A percentile compares a stretch with the other conserved stretches of the same genome.
These are phyloP conservation scores for Epipyxis sp. DNA, from an alignment of 108 stramenopile species.

Conservation along the genomic window DNA sequence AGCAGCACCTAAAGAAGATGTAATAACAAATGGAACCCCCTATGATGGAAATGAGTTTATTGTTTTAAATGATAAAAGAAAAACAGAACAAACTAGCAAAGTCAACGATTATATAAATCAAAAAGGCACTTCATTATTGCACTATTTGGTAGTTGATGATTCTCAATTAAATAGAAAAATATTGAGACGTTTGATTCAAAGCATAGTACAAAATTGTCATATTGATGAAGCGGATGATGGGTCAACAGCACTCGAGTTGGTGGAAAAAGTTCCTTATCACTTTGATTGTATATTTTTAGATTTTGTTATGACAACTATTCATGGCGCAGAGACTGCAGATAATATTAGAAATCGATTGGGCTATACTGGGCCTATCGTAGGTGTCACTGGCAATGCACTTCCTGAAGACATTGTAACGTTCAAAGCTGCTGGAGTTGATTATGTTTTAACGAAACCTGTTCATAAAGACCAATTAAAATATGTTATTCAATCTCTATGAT, in stretches of 20 bases:
- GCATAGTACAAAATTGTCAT: not conserved
- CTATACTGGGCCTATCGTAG: constrained; percentile 32
- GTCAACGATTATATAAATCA: not conserved
- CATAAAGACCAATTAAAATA: not conserved
- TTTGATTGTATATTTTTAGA: constrained; percentile 30
- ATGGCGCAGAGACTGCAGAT: constrained; percentile 20
- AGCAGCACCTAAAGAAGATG: not conserved
- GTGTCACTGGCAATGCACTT: constrained; percentile 35
- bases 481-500: too few relatives aligned
- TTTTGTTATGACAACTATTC: constrained; percentile 28
- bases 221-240: not conserved
- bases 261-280: not conserved
- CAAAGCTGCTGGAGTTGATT: not conserved
- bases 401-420: constrained; percentile 27
- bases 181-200: not conserved
- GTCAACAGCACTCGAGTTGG: not conserved
- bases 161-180: not conserved
- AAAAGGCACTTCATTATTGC: constrained; percentile 1
- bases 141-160: constrained; percentile 24
- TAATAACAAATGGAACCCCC: not conserved
- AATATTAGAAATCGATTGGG: constrained; percentile 8
- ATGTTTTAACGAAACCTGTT: constrained; percentile 28
- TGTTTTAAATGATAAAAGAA: not conserved
- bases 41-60: not conserved
- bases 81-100: not conserved